A percentile compares a stretch with the other conserved stretches of the same genome.
Conservation (phyloP, 768 basidiomycete species). For the Boletus sensibilis region DNA sequence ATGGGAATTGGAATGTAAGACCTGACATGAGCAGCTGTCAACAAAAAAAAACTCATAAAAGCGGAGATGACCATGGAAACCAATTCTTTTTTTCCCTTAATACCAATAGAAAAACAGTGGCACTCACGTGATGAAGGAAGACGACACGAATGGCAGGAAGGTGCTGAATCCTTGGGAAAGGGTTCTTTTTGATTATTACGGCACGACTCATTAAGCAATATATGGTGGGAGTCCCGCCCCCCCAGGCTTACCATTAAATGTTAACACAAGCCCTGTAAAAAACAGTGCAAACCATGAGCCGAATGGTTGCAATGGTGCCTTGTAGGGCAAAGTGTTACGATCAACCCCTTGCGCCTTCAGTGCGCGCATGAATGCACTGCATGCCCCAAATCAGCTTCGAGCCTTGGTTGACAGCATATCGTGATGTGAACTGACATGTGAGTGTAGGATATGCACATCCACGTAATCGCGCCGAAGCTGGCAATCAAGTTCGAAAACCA, state of each 20-base stretch:
- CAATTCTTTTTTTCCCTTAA: not conserved
- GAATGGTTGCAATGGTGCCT: conserved; percentile 63
- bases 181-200: conserved; percentile 2
- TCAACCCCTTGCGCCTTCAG: conserved; percentile 40
- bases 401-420: conserved; percentile 7
- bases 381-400: conserved; percentile 4
- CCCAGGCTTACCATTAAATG: conserved; percentile 49
- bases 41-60: conserved; percentile 1
- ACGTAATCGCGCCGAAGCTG: conserved; percentile 35
- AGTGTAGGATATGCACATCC: conserved; percentile 32
- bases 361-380: conserved; percentile 22
- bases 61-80: conserved; percentile 30
- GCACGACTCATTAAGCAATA: conserved; percentile 10
- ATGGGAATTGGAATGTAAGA: conserved; percentile 18
- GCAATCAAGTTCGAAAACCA: conserved; percentile 33
- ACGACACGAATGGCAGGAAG: conserved; percentile 42
- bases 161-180: conserved; percentile 18
- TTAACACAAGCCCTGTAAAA: conserved; percentile 49
- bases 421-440: conserved; percentile 23
- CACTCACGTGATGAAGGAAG: conserved; percentile 61
- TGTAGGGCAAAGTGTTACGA: conserved; percentile 45
- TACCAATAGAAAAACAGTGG: conserved; percentile 11
- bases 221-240: not conserved
- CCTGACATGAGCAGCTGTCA: conserved; percentile 9
- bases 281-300: conserved; percentile 59